Conservation (phyloP, 1,139 yeast species). For the Diutina catenulata region DNA sequence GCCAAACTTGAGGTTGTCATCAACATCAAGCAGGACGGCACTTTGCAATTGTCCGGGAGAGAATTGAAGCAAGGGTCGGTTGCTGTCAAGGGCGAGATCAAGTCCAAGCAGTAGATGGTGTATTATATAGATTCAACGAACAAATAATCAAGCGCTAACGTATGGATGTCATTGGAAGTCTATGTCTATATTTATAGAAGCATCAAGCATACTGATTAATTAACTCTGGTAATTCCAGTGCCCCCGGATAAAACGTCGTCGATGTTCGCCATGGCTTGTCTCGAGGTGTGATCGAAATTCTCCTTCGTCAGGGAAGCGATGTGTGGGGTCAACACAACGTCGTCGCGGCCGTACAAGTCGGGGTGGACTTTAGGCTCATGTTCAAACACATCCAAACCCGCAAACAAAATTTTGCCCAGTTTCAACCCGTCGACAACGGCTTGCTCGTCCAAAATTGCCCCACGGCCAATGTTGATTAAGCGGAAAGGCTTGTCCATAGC, state of each 20-base stretch:
- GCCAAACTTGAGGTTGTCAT: constrained; percentile 65
- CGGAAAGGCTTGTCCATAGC: constrained; percentile 42
- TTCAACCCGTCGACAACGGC: constrained; percentile 60
- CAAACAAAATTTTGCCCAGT: constrained; percentile 55
- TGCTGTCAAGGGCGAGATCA: constrained; percentile 40
- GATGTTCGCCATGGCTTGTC: constrained; percentile 6
- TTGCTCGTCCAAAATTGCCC: constrained; percentile 58
- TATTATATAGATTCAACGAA: not conserved
- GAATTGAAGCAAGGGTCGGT: constrained; percentile 60
- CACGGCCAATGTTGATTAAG: constrained; percentile 71
- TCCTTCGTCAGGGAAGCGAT: constrained; percentile 60
- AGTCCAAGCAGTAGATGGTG: constrained; percentile 5
- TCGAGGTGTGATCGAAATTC: constrained; percentile 35
- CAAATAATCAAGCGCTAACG: no score
- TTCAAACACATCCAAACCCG: constrained; percentile 75
- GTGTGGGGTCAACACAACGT: constrained; percentile 70
- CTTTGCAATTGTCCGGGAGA: constrained; percentile 74
- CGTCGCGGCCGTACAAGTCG: constrained; percentile 44
- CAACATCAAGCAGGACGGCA: constrained; percentile 77
- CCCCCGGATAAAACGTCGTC: not conserved
- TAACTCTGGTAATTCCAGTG: not conserved
- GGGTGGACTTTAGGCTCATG: constrained; percentile 51
- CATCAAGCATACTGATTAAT: no score
- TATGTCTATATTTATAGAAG: no score
- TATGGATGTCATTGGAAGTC: no score